phyloP scores from a whole-genome alignment of 768 basidiomycete genomes.

The Trametes cingulata region DNA sequence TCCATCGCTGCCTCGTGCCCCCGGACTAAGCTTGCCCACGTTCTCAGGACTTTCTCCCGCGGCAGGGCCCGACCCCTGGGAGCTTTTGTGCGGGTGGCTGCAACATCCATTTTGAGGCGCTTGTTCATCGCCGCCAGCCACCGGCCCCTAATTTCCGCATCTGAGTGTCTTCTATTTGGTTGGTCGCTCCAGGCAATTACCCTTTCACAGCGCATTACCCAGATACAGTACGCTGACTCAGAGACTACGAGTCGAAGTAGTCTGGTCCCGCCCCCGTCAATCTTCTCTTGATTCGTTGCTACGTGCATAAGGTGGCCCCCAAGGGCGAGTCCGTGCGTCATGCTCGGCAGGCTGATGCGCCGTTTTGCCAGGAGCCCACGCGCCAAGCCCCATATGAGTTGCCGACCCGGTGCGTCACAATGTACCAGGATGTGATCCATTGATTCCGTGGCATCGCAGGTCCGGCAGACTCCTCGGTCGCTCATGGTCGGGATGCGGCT shows the following conservation, averaged over 20 bases:
- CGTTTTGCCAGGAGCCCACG: background rate
- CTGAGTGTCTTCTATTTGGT: too few species aligned
- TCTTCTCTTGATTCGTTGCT: background rate
- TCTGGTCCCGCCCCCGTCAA: background rate
- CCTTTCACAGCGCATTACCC: background rate
- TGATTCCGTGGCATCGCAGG: background rate
- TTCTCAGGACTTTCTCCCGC: background rate
- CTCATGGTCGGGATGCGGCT: constrained; percentile 1
- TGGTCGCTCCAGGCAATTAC: background rate
- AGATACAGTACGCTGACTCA: background rate
- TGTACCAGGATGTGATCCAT: background rate
- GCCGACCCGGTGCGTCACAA: background rate
- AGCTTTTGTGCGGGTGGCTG: background rate
- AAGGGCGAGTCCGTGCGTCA: background rate
- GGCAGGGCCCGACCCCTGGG: background rate
- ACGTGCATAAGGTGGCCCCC: background rate
- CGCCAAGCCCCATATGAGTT: background rate
- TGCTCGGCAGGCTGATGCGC: background rate
- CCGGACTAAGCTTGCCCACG: background rate
- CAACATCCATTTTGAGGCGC: background rate
- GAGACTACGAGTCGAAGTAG: background rate
- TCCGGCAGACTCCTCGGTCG: background rate
- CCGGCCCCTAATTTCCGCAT: background rate
- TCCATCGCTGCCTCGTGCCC: background rate
- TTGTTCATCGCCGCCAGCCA: background rate